Base-by-base conservation (phyloP, 495 filamentous ascomycete species). In the Podospora anserina region DNA sequence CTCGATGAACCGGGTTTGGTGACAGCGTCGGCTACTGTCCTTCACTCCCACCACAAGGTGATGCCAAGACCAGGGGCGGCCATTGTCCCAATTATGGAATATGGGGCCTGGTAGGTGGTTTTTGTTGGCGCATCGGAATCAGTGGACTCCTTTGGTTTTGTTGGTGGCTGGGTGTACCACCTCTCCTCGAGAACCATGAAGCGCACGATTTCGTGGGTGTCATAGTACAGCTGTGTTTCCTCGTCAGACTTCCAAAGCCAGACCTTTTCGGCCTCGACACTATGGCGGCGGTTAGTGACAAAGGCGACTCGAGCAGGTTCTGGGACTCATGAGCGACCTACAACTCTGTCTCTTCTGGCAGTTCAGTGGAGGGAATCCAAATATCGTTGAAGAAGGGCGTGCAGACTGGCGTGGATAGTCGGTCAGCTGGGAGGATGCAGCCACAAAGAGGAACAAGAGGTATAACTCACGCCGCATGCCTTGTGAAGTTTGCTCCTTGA, bases 341-440 rank as follows among this genome's bases (percentile, higher is more conserved):
- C 90, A 93, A 97, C 73, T 83, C 82, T 16, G 87, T 85, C n/a
- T 85, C 86, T 20, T 91, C 86, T 44, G 92, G 88, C 0, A 98
- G 84, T 65, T 90, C 83, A 15, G 85, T 78, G 2, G 84, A 83
- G 0, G 93, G 92, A 3, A 97, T 87, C 64, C 89, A 87, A 54
- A 98, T 93, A 67, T 97, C 93, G 70, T 92, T 89, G 74, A 97
- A 97, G 75, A 99, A 99, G 63, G 93, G 90, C 0, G 92, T 88
- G 18, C 86, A 86, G 58, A 98, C 92, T 92, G 64, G 53, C 13
- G 15, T 57, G 11, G 34, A 15, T n/a, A 28, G 70, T 65, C 68
- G 66, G 61, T 19, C 26, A 56, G 15, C 2, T 19, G 9, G 39
- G 7, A 49, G 20, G 49, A 32, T 58, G 9, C 4, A 19, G 63